Evolutionary conservation across 2,329 filamentous ascomycete genomes (phyloP).

Genomic region (Alternaria incomplexa): DNA sequence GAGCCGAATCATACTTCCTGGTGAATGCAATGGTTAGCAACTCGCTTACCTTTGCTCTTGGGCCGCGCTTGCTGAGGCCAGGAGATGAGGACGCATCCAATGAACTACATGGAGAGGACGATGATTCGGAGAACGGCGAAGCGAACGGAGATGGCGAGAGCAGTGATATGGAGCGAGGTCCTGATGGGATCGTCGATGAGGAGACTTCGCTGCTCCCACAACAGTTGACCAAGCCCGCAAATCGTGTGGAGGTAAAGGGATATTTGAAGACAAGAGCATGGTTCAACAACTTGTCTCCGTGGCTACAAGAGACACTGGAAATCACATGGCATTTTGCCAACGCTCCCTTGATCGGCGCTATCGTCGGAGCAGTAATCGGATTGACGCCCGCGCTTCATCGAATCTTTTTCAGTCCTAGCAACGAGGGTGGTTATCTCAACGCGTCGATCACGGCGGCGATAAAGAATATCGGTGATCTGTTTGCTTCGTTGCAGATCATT

Average conservation of each 20-base stretch:
- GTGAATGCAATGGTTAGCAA: conserved; percentile 70
- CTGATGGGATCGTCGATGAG: conserved; percentile 48
- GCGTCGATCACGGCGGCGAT: conserved; percentile 70
- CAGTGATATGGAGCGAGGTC: conserved; percentile 31
- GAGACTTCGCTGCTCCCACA: conserved; percentile 60
- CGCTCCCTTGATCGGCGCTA: conserved; percentile 65
- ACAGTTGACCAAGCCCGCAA: conserved; percentile 35
- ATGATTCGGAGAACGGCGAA: conserved; percentile 12
- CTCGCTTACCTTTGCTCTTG: conserved; percentile 68
- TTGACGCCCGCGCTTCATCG: conserved; percentile 64
- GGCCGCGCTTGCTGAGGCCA: conserved; percentile 63
- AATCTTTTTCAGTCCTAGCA: conserved; percentile 65
- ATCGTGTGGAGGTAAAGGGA: conserved; percentile 38
- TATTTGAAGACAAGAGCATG: conserved; percentile 43
- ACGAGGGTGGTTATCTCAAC: conserved; percentile 68
- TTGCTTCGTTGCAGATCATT: conserved; percentile 69
- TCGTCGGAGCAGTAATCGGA: conserved; percentile 65
- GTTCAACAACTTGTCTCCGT: conserved; percentile 46
- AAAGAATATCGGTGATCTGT: conserved; percentile 67
- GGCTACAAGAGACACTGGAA: conserved; percentile 49
- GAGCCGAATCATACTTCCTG: conserved; percentile 70
- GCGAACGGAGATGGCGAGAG: conserved; percentile 30
- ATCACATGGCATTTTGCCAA: conserved; percentile 63
- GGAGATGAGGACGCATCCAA: conserved; percentile 51
- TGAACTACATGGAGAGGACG: conserved; percentile 25